phyloP scores from a whole-genome alignment of 495 filamentous ascomycete genomes.

The Parathielavia appendiculata region DNA sequence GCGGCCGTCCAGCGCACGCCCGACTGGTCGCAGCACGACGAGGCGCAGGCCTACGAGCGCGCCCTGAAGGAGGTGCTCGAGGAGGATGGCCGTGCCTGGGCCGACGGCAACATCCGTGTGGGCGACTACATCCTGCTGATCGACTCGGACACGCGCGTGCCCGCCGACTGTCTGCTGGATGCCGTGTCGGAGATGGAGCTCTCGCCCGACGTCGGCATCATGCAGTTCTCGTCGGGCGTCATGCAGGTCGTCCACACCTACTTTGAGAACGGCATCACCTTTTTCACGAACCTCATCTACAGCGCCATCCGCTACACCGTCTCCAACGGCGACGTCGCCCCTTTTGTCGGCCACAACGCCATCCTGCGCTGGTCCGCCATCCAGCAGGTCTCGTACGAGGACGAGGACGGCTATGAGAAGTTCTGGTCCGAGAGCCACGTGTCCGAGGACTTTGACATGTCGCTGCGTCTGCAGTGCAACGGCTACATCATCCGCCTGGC shows the following conservation, averaged over 20 bases:
- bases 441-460: slow-evolving; percentile 84
- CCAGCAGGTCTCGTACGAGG: slow-evolving; percentile 66
- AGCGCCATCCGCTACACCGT: slow-evolving; percentile 72
- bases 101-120: slow-evolving; percentile 72
- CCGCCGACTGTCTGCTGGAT: slow-evolving; percentile 67
- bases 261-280: slow-evolving; percentile 73
- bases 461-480: slow-evolving; percentile 65
- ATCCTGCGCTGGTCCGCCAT: slow-evolving; percentile 75
- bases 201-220: slow-evolving; percentile 72
- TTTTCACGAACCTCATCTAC: slow-evolving; percentile 82
- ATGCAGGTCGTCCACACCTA: slow-evolving; percentile 74
- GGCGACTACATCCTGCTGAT: slow-evolving; percentile 75
- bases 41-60: slow-evolving; percentile 63
- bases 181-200: slow-evolving; percentile 76
- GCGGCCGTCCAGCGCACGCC: slow-evolving; percentile 48
- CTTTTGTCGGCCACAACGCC: slow-evolving; percentile 77
- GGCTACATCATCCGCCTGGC: slow-evolving; percentile 73
- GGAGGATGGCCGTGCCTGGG: slow-evolving; percentile 67
- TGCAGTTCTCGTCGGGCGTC: slow-evolving; percentile 76
- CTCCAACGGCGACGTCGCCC: slow-evolving; percentile 75
- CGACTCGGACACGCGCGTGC: slow-evolving; percentile 75
- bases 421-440: slow-evolving; percentile 82
- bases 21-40: slow-evolving; percentile 64
- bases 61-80: slow-evolving; percentile 64
- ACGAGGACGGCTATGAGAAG: slow-evolving; percentile 66